A percentile compares a stretch with the other conserved stretches of the same genome.
Evolutionary conservation across 2,329 filamentous ascomycete species (phyloP).

Genomic region (Fusarium agapanthi): DNA sequence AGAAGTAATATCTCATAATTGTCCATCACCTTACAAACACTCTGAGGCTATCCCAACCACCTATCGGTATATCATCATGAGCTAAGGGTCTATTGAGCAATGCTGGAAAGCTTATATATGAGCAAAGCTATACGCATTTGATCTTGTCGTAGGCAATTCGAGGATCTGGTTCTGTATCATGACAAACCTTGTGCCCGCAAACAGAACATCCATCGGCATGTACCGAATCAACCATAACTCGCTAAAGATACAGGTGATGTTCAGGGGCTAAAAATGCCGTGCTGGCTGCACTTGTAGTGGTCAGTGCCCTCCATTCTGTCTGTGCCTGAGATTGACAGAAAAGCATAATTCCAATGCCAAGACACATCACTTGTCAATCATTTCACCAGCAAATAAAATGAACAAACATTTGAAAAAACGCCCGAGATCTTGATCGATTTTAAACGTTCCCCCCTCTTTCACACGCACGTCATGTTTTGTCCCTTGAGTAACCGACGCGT

Average conservation of each 20-base stretch:
- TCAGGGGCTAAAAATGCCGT: slow-evolving; percentile 13
- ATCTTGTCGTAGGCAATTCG: too few relatives aligned
- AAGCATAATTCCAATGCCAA: slow-evolving; percentile 20
- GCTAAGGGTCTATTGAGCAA: background rate
- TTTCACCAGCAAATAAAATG: background rate
- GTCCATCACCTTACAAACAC: too few relatives aligned
- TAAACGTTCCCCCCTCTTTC: background rate
- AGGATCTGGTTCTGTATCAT: background rate
- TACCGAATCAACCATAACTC: background rate
- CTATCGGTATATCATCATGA: background rate
- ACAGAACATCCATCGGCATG: background rate
- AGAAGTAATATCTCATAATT: background rate
- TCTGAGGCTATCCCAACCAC: background rate
- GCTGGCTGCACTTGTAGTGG: slow-evolving; percentile 2
- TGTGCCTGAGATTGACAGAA: slow-evolving; percentile 24
- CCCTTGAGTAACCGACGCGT: slow-evolving; percentile 6
- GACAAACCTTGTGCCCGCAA: background rate
- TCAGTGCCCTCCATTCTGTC: background rate
- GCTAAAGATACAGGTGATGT: background rate
- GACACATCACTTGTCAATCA: slow-evolving; percentile 2
- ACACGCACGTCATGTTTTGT: slow-evolving; percentile 30
- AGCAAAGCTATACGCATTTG: background rate
- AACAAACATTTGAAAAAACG: background rate
- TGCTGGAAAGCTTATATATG: background rate
- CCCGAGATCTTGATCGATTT: slow-evolving; percentile 17